phyloP scores from a whole-genome alignment of 345 rosid species.

The Brassica nigra region DNA sequence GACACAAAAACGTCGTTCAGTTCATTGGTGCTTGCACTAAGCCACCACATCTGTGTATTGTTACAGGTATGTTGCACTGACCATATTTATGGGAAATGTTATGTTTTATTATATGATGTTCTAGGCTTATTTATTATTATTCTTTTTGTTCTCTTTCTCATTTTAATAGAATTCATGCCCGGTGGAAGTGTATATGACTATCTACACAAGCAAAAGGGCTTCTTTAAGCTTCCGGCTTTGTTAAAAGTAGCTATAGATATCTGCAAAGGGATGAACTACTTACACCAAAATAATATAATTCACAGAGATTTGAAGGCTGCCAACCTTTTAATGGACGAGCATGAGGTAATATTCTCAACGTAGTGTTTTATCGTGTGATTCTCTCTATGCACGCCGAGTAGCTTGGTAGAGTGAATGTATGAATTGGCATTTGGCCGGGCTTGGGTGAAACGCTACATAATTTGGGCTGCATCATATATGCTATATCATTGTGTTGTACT shows the following conservation, averaged over 20 bases:
- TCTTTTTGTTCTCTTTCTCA: constrained; percentile 5
- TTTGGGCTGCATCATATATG: constrained; percentile 5
- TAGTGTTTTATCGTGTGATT: not conserved
- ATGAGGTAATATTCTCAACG: constrained; percentile 63
- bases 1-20: constrained; percentile 96
- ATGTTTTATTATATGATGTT: constrained; percentile 9
- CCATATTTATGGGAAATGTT: constrained; percentile 4
- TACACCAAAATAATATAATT: constrained; percentile 93
- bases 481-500: not conserved
- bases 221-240: constrained; percentile 84
- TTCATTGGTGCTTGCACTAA: constrained; percentile 98
- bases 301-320: constrained; percentile 98
- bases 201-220: constrained; percentile 90
- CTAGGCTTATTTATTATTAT: constrained; percentile 1
- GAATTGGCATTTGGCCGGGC: not conserved
- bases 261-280: constrained; percentile 96
- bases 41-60: constrained; percentile 87
- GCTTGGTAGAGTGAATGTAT: constrained; percentile 3
- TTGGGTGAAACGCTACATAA: not conserved
- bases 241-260: constrained; percentile 91
- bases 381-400: not conserved
- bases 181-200: constrained; percentile 99
- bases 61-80: constrained; percentile 62
- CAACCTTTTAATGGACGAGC: constrained; percentile 96
- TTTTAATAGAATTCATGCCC: constrained; percentile 72